phyloP scores from a whole-genome alignment of 805 yeast species.

The Diddensiella transvaalensis region DNA sequence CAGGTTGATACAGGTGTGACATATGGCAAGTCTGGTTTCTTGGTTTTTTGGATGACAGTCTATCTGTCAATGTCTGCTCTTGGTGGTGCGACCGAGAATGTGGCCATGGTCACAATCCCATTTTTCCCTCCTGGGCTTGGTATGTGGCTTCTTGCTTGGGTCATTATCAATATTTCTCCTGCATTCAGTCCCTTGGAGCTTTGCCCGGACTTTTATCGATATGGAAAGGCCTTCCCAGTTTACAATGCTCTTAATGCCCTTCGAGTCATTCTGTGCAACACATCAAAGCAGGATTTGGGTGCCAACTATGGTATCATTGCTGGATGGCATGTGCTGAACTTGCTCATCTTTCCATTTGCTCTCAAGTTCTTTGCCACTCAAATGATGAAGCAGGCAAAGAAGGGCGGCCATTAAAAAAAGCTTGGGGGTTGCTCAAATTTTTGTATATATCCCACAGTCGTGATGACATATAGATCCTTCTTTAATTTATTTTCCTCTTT shows the following conservation, averaged over 20 bases:
- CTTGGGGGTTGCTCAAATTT: too few species aligned
- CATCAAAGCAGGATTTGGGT: constrained; percentile 56
- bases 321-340: constrained; percentile 57
- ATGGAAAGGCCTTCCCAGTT: constrained; percentile 67
- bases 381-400: constrained; percentile 4
- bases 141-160: constrained; percentile 70
- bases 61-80: constrained; percentile 70
- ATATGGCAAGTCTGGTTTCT: constrained; percentile 67
- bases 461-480: background rate
- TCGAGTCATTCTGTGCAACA: constrained; percentile 56
- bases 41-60: constrained; percentile 68
- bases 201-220: constrained; percentile 53
- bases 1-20: constrained; percentile 56
- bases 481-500: too few species aligned
- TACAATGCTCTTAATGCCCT: constrained; percentile 61
- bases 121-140: constrained; percentile 62
- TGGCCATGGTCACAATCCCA: constrained; percentile 49
- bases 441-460: background rate
- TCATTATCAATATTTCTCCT: constrained; percentile 63
- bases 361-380: constrained; percentile 6
- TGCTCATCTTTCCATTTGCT: constrained; percentile 5
- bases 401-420: background rate
- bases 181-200: constrained; percentile 64
- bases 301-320: constrained; percentile 55
- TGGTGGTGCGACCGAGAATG: constrained; percentile 70